Evolutionary conservation across 441 rosid species (phyloP).

Genomic region (Croton laevigatus): DNA sequence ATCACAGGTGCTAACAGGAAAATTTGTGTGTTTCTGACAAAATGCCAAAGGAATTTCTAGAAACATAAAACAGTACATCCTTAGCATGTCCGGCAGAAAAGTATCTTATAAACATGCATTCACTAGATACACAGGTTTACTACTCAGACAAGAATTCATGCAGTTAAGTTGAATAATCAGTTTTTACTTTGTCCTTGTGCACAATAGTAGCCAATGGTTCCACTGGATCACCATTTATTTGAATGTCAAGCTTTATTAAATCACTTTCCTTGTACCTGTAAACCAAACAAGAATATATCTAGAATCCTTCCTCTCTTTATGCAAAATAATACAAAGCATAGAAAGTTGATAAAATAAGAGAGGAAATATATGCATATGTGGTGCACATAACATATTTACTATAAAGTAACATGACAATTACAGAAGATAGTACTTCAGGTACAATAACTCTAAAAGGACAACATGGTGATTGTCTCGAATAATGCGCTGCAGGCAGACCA

Average conservation of each 20-base stretch:
- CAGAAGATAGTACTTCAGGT: neutral
- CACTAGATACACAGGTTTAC: neutral
- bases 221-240: slow-evolving; percentile 79
- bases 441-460: no score
- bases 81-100: neutral
- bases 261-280: slow-evolving; percentile 78
- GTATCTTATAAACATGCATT: slow-evolving; percentile 2
- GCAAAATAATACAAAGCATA: neutral
- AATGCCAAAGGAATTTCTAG: neutral
- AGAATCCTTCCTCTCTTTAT: neutral
- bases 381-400: neutral
- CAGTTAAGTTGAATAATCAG: slow-evolving; percentile 1
- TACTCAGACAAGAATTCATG: slow-evolving; percentile 4
- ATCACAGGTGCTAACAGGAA: neutral
- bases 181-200: slow-evolving; percentile 79
- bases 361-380: neutral
- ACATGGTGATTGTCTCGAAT: no score
- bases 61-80: neutral
- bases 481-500: no score
- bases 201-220: slow-evolving; percentile 93
- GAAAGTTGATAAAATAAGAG: neutral
- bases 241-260: slow-evolving; percentile 82
- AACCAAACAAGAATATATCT: slow-evolving; percentile 19
- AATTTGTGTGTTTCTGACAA: neutral
- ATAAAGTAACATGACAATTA: neutral